These are phyloP conservation scores for Suhomyces yuchorum DNA, from an alignment of 1,139 yeast species.

Conservation along the genomic window DNA sequence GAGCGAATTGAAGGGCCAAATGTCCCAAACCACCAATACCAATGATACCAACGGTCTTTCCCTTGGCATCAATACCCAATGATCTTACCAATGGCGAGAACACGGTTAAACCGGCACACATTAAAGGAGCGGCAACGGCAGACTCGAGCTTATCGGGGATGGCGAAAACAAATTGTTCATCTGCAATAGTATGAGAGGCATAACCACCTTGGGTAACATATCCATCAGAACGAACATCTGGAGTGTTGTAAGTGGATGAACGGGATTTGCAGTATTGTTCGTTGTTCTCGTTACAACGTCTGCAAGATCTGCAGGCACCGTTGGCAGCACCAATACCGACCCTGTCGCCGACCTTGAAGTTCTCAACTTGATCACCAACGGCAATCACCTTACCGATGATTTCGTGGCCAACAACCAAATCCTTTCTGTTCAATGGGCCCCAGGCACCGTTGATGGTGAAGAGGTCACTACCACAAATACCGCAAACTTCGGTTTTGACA, in stretches of 20 bases:
- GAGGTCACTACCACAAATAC: conserved; percentile 46
- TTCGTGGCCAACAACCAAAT: conserved; percentile 51
- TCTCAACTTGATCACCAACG: conserved; percentile 40
- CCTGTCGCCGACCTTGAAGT: conserved; percentile 43
- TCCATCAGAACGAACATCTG: conserved; percentile 39
- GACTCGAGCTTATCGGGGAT: conserved; percentile 48
- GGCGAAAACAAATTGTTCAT: conserved; percentile 49
- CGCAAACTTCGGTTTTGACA: conserved; percentile 39
- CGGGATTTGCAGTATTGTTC: conserved; percentile 50
- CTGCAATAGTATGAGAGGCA: conserved; percentile 50
- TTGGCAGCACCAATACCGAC: conserved; percentile 57
- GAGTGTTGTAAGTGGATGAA: conserved; percentile 45
- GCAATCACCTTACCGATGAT: conserved; percentile 47
- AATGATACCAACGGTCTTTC: conserved; percentile 52
- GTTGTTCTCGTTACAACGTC: conserved; percentile 42
- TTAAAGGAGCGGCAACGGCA: conserved; percentile 49
- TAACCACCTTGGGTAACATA: conserved; percentile 57
- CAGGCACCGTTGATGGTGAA: conserved; percentile 47
- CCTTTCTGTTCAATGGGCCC: conserved; percentile 29
- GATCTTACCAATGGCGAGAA: conserved; percentile 53
- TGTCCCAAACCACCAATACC: conserved; percentile 68
- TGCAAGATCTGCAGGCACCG: conserved; percentile 47
- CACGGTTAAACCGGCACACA: conserved; percentile 57
- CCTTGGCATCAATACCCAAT: conserved; percentile 35
- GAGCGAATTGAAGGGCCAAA: conserved; percentile 58